Evolutionary conservation across 202 grass and related monocot genomes (phyloP), one percentile per base, ranked within the genome.

Genomic region (Panicum virgatum): DNA sequence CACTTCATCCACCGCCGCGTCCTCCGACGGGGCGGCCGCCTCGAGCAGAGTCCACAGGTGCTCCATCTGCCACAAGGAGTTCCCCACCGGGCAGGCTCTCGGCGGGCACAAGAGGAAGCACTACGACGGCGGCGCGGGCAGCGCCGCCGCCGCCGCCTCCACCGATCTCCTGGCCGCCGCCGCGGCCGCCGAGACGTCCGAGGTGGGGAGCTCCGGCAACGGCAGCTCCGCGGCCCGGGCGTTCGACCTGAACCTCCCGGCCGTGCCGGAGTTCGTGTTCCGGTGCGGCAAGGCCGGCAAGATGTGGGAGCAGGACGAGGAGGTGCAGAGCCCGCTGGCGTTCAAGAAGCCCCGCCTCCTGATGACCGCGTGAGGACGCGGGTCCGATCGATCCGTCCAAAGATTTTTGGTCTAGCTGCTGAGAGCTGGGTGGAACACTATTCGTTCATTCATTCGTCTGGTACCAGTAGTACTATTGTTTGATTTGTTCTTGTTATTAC

Each of bases 61-160:
- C 79, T 88, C 93, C 73, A 87, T 98, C 65, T 98, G 96, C 85
- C 77, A 81, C 42, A 98, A 90, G 89, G 86, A 92, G 80, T 98
- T 98, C 81, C 91, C 92, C 0, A 92, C 96, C 13, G 92, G 96
- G 16, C 96, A 98, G 86, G 96, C 96, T 13, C 88, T 98, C 2
- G 96, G 96, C 36, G 96, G 96, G 18, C 96, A 98, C 86, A 98
- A 98, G 89, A 91, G 96, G 69, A 87, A 94, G 81, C 96, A 98
- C 89, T 98, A 98, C 78, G 96, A 98, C 67, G 92, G 96, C 0
- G 90, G 80, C 40, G 76, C 20, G 79, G 80, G 3, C 57, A 57
- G 38, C 80, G 16, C 26, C 6, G 70, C 82, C 80, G 16, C 26
- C 6, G 70, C 82, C 7, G 43, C 76, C 26, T 64, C 87, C 22